A percentile compares a stretch with the other conserved stretches of the same genome.
These are phyloP conservation scores for Oryza meridionalis DNA, from an alignment of 176 grass and related monocot species.

Conservation along the genomic window DNA sequence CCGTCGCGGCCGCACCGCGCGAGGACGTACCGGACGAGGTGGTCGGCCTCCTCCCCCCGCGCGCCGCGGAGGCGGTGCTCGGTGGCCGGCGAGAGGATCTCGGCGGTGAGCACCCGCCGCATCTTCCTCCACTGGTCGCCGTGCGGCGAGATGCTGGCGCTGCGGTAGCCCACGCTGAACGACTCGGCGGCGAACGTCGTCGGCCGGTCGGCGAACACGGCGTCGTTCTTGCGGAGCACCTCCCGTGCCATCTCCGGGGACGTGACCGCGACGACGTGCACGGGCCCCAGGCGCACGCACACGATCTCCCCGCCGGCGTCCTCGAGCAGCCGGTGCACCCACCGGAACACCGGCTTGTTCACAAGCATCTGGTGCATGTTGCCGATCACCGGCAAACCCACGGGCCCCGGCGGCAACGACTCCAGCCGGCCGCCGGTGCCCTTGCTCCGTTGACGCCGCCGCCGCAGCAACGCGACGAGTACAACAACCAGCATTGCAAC, in stretches of 20 bases:
- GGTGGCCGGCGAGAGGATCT: constrained; percentile 40
- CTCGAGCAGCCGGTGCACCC: constrained; percentile 47
- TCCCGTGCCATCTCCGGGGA: constrained; percentile 51
- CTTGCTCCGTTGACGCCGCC: not conserved
- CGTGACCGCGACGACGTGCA: constrained; percentile 48
- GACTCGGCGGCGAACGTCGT: constrained; percentile 45
- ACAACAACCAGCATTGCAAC: not conserved
- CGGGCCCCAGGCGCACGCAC: constrained; percentile 52
- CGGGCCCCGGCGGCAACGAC: constrained; percentile 39
- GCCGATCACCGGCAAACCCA: constrained; percentile 43
- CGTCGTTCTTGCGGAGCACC: constrained; percentile 63
- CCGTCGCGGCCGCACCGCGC: not conserved
- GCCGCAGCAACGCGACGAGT: not conserved
- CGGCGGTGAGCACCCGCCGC: constrained; percentile 49
- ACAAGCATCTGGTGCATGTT: constrained; percentile 49
- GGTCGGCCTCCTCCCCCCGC: constrained; percentile 48
- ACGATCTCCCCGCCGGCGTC: constrained; percentile 40
- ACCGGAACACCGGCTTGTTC: constrained; percentile 52
- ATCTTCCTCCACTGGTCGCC: constrained; percentile 77
- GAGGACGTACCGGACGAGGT: constrained; percentile 45
- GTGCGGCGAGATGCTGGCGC: constrained; percentile 40
- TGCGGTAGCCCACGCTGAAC: constrained; percentile 44
- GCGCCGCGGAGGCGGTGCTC: constrained; percentile 12
- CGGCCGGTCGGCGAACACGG: constrained; percentile 51
- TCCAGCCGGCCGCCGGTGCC: not conserved